Percentiles rank a stretch among this genome's conserved stretches.
These are phyloP conservation scores for Tarenaya hassleriana DNA, from an alignment of 345 rosid genomes.

Conservation along the genomic window DNA sequence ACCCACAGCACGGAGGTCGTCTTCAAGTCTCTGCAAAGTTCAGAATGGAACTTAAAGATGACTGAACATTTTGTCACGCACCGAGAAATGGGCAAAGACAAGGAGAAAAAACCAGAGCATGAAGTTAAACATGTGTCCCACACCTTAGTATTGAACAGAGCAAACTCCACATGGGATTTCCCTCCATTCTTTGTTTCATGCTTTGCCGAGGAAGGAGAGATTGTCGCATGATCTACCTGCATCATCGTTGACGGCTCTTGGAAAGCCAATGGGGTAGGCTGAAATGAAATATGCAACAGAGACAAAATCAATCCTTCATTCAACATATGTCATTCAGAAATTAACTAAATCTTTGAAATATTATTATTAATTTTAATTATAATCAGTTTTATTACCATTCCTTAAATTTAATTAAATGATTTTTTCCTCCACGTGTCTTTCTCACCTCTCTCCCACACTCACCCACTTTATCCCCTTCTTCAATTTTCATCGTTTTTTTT, in stretches of 20 bases:
- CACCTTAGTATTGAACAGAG: conserved; percentile 43
- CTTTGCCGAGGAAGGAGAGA: conserved; percentile 18
- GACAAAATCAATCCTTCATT: not conserved
- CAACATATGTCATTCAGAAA: no score
- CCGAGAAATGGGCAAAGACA: not conserved
- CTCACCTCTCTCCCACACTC: no score
- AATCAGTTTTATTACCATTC: no score
- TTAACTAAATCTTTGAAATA: no score
- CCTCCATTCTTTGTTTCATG: conserved; percentile 43
- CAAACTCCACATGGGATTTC: conserved; percentile 28
- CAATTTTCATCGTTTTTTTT: no score
- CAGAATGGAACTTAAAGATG: not conserved
- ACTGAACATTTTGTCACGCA: not conserved
- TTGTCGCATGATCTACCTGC: conserved; percentile 31
- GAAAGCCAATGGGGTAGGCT: conserved; percentile 18
- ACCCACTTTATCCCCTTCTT: no score
- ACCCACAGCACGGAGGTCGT: conserved; percentile 55
- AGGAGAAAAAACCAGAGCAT: not conserved
- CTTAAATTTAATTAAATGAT: no score
- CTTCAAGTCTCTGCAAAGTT: conserved; percentile 53
- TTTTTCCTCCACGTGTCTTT: no score
- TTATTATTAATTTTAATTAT: no score
- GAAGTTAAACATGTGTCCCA: not conserved
- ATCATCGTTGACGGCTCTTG: conserved; percentile 33
- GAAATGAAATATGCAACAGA: conserved; percentile 31